These are phyloP conservation scores for Colletotrichum viniferum DNA, from an alignment of 2,329 filamentous ascomycete species.

Conservation along the genomic window DNA sequence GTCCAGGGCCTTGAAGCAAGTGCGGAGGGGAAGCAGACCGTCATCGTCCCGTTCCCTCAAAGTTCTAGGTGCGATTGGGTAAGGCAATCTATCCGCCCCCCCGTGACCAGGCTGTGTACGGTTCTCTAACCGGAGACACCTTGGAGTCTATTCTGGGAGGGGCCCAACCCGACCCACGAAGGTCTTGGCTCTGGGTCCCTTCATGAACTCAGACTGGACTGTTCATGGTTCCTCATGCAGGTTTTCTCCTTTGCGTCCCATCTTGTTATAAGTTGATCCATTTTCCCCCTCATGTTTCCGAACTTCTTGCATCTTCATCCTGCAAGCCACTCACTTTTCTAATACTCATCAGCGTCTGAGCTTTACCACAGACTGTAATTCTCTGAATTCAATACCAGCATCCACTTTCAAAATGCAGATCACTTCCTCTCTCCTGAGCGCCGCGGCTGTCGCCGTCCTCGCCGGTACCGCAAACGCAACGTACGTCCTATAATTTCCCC, in stretches of 20 bases:
- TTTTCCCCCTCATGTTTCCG: background rate
- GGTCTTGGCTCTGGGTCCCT: slow-evolving; percentile 8
- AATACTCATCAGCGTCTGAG: background rate
- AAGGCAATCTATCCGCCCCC: background rate
- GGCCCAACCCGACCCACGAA: background rate
- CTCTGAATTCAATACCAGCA: background rate
- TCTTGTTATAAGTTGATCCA: slow-evolving; percentile 3
- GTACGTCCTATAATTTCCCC: background rate
- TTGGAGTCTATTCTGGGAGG: slow-evolving; percentile 13
- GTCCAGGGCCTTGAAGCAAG: slow-evolving; percentile 1
- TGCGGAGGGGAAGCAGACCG: background rate
- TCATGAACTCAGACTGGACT: background rate
- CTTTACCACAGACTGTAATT: background rate
- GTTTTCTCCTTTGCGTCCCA: background rate
- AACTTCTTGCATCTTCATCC: background rate
- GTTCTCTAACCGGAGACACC: background rate
- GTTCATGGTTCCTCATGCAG: background rate
- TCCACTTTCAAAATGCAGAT: background rate
- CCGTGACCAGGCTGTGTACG: background rate
- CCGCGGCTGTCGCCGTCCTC: background rate
- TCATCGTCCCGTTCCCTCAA: slow-evolving; percentile 11
- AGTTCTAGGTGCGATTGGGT: background rate
- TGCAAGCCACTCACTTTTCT: background rate
- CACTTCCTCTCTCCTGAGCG: slow-evolving; percentile 4
- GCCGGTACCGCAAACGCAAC: slow-evolving; percentile 3